Evolutionary conservation across 192 early-diverging fungal genomes (phyloP), one percentile per base, ranked within the genome.

Genomic region (Allomyces arbusculus): DNA sequence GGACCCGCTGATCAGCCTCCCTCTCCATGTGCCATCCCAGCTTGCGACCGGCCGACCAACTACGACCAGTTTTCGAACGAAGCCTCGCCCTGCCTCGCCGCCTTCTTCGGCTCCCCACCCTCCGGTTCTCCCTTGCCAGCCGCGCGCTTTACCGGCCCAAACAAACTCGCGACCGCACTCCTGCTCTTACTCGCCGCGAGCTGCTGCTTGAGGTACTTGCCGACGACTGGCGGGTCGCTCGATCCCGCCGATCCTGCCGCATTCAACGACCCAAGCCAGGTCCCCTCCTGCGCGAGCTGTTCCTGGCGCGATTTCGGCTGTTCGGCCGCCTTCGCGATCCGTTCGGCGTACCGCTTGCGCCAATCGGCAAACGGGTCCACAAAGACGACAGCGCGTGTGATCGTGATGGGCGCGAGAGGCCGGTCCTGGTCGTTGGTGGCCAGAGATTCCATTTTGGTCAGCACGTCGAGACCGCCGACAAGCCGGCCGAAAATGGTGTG

Each of bases 401-500:
- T 93, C 7, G 75, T 72, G 44, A 97, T 91, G 20, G 82, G 77
- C n/a, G 79, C 71, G 62, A 80, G 68, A 1, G 91, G 89, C 23
- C 86, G 79, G 72, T 91, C 89, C 10, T 78, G 77, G 26, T 76
- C 78, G 63, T 89, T 84, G 1, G 87, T 87, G 0, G 84, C 78
- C 3, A 90, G 76, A 2, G 78, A 65, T 74, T 95, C 93, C 66
- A 96, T 84, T 33, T 81, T 83, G 71, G 79, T 78, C 66, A 98
- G 76, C 5, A 89, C 85, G 24, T 89, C 82, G 70, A 87, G 71
- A 4, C 95, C 95, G 65, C 91, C 90, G 1, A 94, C 90, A 0
- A 96, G 77, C 23, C 83, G 91, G 12, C 95, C 95, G 83, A 98
- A 98, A 9, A 96, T 79, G 0, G 93, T 86, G 71, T 98, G 95